Base-by-base conservation (phyloP, 1,139 yeast species). In the Magnusiomyces fungicola region DNA sequence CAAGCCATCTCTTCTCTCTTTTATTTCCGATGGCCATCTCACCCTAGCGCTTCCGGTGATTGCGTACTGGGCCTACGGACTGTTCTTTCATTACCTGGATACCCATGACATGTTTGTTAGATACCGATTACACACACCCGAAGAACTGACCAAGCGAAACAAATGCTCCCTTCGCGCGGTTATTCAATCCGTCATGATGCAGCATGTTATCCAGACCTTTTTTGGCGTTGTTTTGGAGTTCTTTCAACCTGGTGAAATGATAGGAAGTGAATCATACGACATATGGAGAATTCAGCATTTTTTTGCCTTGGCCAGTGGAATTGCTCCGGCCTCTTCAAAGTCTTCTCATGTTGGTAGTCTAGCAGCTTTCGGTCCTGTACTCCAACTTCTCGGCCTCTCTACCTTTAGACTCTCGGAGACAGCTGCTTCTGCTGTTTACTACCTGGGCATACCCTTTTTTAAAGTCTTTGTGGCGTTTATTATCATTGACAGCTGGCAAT, bases 401-500 rank as follows among this genome's bases (percentile, higher is more conserved):
- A 51, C 65, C 69, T 21, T 43, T 22, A 39, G 19, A 14, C 27
- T 47, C 25, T 39, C 48, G 2, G 12, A 30, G 16, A 37, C 48
- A 9, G 51, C 55, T 12, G 62, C 63, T 18, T 65, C 73, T 73
- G 68, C 82, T 77, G 61, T 88, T 80, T 42, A 65, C 57, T 53
- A 55, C 48, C 49, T 49, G 37, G 60, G 60, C 14, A 68, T 78
- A 62, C 80, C 96, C 0, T 47, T 70, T 1, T 36, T 78, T 12
- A 81, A 81, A 57, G 67, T 89, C 37, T 47, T 69, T 12, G 47
- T 75, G 38, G 96, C 95, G 2, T 82, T 88, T 61, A 65, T 79
- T 48, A 72, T 92, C 55, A 78, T 92, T 60, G 98, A 92, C 66
- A 75, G 95, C 4, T 92, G 98, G 98, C 98, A 92, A 69, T 89